phyloP scores from a whole-genome alignment of 2,329 filamentous ascomycete genomes.

The Alternaria burnsii region DNA sequence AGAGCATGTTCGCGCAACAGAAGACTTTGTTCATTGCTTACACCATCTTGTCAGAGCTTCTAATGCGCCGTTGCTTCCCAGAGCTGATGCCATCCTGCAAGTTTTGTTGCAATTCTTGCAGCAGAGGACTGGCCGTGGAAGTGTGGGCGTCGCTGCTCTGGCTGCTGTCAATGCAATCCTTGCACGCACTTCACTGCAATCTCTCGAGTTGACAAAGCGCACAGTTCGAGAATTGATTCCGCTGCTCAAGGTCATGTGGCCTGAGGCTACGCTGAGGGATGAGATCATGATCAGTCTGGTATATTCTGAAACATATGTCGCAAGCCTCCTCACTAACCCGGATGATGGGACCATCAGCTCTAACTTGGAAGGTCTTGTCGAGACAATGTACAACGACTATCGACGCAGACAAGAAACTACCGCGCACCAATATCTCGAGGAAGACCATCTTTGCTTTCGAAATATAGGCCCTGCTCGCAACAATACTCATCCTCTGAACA shows the following conservation, averaged over 20 bases:
- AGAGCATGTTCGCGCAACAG: conserved; percentile 34
- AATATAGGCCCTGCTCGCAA: conserved; percentile 49
- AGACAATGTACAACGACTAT: conserved; percentile 82
- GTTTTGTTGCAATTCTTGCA: conserved; percentile 69
- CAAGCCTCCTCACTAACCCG: conserved; percentile 38
- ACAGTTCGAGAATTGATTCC: conserved; percentile 71
- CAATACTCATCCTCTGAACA: conserved; percentile 38
- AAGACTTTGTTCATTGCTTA: conserved; percentile 68
- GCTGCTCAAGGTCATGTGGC: conserved; percentile 79
- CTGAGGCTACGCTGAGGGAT: conserved; percentile 68
- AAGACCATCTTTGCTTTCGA: conserved; percentile 73
- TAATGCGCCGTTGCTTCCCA: conserved; percentile 71
- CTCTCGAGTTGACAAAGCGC: conserved; percentile 68
- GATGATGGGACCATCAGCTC: conserved; percentile 40
- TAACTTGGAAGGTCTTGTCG: conserved; percentile 70
- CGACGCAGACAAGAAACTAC: conserved; percentile 68
- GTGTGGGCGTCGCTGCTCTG: conserved; percentile 77
- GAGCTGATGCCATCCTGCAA: conserved; percentile 64
- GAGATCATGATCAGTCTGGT: conserved; percentile 78
- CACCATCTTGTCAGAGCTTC: conserved; percentile 69
- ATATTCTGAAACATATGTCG: conserved; percentile 59
- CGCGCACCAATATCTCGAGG: conserved; percentile 63
- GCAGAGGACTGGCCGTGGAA: conserved; percentile 68
- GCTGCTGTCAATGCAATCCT: conserved; percentile 77
- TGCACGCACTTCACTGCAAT: conserved; percentile 71